phyloP scores from a whole-genome alignment of 139 green algal species.

The Tetradesmus lagerheimii region DNA sequence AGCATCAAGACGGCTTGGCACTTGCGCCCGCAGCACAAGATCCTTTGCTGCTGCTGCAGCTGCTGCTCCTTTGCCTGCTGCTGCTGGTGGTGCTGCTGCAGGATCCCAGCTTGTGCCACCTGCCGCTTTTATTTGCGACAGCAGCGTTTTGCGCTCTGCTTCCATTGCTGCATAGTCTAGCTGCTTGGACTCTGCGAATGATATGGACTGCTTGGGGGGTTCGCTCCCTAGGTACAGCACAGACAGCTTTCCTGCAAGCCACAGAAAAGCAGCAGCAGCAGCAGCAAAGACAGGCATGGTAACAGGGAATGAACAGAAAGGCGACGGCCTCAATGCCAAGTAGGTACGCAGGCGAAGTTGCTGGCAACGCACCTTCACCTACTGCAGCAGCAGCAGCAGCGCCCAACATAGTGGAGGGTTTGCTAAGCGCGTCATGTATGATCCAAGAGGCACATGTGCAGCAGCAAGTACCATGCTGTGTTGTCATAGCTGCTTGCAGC shows the following conservation, averaged over 20 bases:
- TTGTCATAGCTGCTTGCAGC: background rate
- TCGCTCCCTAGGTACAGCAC: constrained; percentile 75
- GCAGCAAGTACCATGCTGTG: no score
- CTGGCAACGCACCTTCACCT: no score
- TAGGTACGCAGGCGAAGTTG: no score
- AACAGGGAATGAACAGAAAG: no score
- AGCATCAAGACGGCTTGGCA: constrained; percentile 44
- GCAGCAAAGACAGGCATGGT: no score
- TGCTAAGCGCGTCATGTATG: no score
- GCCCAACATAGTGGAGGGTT: no score
- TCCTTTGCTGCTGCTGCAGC: background rate
- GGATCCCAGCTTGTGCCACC: constrained; percentile 27
- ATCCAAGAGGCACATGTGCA: background rate
- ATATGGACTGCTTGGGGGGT: constrained; percentile 47
- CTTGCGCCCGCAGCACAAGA: constrained; percentile 68
- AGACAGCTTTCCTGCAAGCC: constrained; percentile 41
- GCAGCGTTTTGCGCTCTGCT: constrained; percentile 67
- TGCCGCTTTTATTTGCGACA: constrained; percentile 68
- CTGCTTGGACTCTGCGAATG: constrained; percentile 48
- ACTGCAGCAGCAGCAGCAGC: no score
- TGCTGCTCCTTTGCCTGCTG: background rate
- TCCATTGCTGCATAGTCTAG: constrained; percentile 82
- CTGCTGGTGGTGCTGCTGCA: constrained; percentile 14
- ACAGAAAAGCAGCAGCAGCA: background rate
- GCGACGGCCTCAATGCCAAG: no score